Base-by-base conservation (phyloP, 176 grass and related monocot species). In the Paspalum vaginatum region DNA sequence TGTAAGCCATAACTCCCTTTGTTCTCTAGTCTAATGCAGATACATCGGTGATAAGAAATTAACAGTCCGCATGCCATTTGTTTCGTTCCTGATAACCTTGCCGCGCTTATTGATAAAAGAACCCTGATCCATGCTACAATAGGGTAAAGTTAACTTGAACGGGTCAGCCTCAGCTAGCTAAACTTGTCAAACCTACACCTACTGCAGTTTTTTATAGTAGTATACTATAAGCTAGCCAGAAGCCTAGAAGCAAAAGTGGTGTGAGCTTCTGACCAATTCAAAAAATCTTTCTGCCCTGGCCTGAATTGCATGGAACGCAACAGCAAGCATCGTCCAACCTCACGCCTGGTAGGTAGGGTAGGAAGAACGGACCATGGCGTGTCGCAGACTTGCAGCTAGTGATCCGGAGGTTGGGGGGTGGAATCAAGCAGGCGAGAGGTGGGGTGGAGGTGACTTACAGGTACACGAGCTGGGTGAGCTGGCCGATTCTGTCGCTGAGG, bases 401-500 rank as follows among this genome's bases (percentile, higher is more conserved):
- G 21, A 61, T 40, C 9, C 11, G 47, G 22, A 43, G 27, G 25
- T 0, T 15, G 16, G 17, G 12, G 45, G 32, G 32, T 1, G 32
- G 32, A 32, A 32, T 32, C 32, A 68, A 57, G 62, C 26, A 32
- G 26, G 11, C 4, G 58, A 8, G 26, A n/a, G 27, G 11, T n/a
- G 64, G 76, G 5, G 5, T 25, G 0, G 37, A 67, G 64, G 15
- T 32, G 66, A 82, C 88, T 91, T 80, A 91, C 88, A 91, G 84
- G 12, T 70, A 83, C 0, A 32, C 3, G 48, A 91, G 85, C 76
- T 87, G 61, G 40, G 47, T 66, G 62, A 91, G 80, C 64, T 87
- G 84, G 7, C 84, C 57, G 76, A 91, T 11, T 64, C 69, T 62
- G 61, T 38, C 7, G 64, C 84, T 91, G 27, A 91, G 64, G 7